Conservation (phyloP, 257 asterid genomes). For the Prunella vulgaris region DNA sequence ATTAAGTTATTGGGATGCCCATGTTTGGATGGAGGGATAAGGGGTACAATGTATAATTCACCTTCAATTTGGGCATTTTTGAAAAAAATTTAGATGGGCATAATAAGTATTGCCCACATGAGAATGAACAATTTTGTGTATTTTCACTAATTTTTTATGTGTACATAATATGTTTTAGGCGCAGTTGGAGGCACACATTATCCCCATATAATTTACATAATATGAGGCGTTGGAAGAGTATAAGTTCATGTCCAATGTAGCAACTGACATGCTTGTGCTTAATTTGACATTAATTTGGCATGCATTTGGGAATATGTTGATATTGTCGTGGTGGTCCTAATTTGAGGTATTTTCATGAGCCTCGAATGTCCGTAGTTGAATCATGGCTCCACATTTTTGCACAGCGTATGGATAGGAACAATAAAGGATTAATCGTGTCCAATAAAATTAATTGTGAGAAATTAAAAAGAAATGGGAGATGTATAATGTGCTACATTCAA, state of each 20-base stretch:
- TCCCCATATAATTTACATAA: slow-evolving; percentile 33
- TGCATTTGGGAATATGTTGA: background rate
- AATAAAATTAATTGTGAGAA: no score
- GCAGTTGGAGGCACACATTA: slow-evolving; percentile 25
- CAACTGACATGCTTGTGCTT: background rate
- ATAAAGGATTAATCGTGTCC: no score
- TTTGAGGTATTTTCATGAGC: background rate
- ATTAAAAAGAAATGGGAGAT: no score
- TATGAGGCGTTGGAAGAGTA: slow-evolving; percentile 14
- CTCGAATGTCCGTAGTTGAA: background rate
- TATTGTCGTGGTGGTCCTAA: slow-evolving; percentile 10
- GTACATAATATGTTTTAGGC: slow-evolving; percentile 7
- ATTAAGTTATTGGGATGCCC: no score
- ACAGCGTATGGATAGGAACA: background rate
- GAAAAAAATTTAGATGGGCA: no score
- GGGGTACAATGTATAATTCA: no score
- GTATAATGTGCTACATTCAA: slow-evolving; percentile 17
- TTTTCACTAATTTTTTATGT: background rate
- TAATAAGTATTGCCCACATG: no score
- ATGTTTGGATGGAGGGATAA: no score
- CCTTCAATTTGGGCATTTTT: no score
- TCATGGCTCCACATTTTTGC: slow-evolving; percentile 16
- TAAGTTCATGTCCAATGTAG: slow-evolving; percentile 39
- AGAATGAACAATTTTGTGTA: no score
- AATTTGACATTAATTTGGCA: slow-evolving; percentile 16